Conservation (phyloP, 1,284 basidiomycete genomes). For the Boletus chippewaensis region DNA sequence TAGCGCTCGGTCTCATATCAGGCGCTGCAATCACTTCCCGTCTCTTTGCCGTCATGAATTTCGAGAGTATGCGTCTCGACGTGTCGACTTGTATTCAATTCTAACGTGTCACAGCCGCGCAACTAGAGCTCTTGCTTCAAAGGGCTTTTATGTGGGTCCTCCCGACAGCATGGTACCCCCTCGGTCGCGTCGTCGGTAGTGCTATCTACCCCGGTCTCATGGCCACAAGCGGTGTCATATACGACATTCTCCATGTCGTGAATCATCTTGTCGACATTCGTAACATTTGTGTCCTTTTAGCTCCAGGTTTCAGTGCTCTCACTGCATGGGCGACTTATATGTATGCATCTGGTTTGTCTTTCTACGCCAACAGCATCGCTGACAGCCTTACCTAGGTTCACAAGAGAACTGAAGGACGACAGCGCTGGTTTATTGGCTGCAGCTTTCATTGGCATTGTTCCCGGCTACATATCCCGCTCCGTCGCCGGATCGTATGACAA, state of each 20-base stretch:
- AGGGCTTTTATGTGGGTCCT: conserved; percentile 87
- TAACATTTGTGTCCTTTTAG: conserved; percentile 95
- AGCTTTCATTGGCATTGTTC: conserved; percentile 98
- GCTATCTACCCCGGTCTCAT: conserved; percentile 98
- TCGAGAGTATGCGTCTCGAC: conserved; percentile 79
- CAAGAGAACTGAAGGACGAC: conserved; percentile 89
- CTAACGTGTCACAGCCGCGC: conserved; percentile 63
- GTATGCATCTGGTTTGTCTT: conserved; percentile 39
- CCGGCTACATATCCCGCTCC: conserved; percentile 97
- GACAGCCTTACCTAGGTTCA: conserved; percentile 58
- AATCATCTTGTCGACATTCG: conserved; percentile 97
- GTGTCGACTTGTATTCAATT: neutral
- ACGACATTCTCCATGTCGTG: conserved; percentile 81
- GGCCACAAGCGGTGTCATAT: conserved; percentile 96
- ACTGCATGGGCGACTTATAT: conserved; percentile 98
- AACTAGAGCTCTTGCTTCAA: conserved; percentile 77
- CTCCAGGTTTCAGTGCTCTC: conserved; percentile 93
- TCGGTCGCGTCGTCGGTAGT: conserved; percentile 96
- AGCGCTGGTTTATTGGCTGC: conserved; percentile 94
- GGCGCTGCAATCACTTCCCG: conserved; percentile 93
- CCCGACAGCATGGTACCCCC: conserved; percentile 95
- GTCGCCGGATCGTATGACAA: conserved; percentile 99
- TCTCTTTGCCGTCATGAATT: conserved; percentile 95
- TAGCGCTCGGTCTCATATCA: conserved; percentile 83
- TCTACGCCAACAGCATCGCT: neutral